phyloP scores from a whole-genome alignment of 169 alveolate genomes.

The Perkinsus olseni region DNA sequence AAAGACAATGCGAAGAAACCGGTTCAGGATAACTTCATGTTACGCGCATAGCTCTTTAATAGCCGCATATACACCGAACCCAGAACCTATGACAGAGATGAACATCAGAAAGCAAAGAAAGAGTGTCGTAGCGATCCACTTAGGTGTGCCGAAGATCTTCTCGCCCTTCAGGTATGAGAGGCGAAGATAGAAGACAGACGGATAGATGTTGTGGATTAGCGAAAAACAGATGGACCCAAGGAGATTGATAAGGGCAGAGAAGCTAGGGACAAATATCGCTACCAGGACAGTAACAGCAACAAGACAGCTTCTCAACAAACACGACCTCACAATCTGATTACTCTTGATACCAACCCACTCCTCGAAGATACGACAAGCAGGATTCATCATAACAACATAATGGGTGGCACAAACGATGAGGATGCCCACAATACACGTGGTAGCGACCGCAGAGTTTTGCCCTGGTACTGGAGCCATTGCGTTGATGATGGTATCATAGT shows the following conservation, averaged over 20 bases:
- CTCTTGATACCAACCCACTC: conserved; percentile 1
- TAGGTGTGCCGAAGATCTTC: not conserved
- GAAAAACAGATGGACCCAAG: not conserved
- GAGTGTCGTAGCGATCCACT: not conserved
- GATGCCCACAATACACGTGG: not conserved
- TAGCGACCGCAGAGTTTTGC: not conserved
- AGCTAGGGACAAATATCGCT: not conserved
- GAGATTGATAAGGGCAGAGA: not conserved
- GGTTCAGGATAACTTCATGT: not conserved
- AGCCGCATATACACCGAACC: not conserved
- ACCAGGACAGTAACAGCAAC: not conserved
- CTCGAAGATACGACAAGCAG: not conserved
- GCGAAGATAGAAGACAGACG: not conserved
- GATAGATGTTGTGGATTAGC: not conserved
- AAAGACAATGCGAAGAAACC: not conserved
- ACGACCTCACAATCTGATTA: not conserved
- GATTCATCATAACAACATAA: not conserved
- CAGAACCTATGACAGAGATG: not conserved
- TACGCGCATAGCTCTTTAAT: not conserved
- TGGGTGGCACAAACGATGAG: not conserved
- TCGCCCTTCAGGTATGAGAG: not conserved
- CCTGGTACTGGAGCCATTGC: not conserved
- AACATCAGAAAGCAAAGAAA: not conserved
- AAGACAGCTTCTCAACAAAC: not conserved
- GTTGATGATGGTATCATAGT: not conserved